Evolutionary conservation across 495 filamentous ascomycete species (phyloP).

Genomic region (Pseudevernia furfuracea): DNA sequence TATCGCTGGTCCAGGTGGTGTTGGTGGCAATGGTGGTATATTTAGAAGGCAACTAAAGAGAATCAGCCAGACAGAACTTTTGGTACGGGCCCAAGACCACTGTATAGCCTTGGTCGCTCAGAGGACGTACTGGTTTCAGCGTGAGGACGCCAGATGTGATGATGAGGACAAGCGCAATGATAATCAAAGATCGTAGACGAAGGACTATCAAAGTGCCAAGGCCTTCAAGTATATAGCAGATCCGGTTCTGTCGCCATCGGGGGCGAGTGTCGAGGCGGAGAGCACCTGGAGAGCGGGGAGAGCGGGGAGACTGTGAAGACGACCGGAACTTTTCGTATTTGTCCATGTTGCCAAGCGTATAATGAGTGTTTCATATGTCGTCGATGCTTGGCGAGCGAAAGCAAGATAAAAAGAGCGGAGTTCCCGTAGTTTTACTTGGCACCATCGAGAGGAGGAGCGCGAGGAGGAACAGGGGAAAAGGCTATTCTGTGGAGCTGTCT

Average conservation of each 20-base stretch:
- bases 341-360: neutral
- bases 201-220: neutral
- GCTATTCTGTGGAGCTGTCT: neutral
- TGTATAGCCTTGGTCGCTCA: neutral
- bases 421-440: neutral
- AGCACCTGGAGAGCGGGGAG: neutral
- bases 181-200: neutral
- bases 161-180: neutral
- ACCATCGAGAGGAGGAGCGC: neutral
- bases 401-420: neutral
- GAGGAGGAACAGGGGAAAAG: neutral
- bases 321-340: neutral
- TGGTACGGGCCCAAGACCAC: neutral
- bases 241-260: neutral
- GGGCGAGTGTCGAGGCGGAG: neutral
- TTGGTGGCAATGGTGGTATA: neutral
- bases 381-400: neutral
- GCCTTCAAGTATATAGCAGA: neutral
- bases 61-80: neutral
- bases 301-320: neutral
- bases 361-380: neutral
- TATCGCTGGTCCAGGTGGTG: neutral
- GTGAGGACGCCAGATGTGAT: neutral
- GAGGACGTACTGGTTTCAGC: slow-evolving; percentile 1
- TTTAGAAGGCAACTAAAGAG: neutral